These are phyloP conservation scores for Paradendryphiella salina DNA, from an alignment of 2,329 filamentous ascomycete species.

Conservation along the genomic window DNA sequence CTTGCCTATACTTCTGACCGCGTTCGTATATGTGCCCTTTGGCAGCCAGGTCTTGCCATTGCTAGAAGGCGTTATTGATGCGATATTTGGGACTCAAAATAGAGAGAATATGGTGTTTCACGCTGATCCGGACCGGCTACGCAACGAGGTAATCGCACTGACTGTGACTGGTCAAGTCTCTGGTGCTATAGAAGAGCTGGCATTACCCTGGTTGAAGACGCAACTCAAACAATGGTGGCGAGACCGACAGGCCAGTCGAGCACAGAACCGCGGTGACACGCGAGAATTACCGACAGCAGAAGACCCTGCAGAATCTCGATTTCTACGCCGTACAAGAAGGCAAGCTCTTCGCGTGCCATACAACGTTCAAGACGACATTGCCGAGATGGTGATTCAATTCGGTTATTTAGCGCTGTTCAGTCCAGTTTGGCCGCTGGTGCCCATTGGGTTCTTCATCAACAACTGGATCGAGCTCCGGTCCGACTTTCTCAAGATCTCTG, in stretches of 20 bases:
- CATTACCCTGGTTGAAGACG: conserved; percentile 37
- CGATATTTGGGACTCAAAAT: conserved; percentile 13
- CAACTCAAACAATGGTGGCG: conserved; percentile 37
- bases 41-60: conserved; percentile 30
- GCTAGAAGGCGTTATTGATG: conserved; percentile 27
- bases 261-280: neutral
- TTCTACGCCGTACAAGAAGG: conserved; percentile 35
- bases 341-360: conserved; percentile 36
- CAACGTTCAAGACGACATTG: conserved; percentile 43
- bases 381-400: conserved; percentile 45
- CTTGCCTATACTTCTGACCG: conserved; percentile 41
- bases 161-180: conserved; percentile 42
- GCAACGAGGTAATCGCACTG: conserved; percentile 42
- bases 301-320: conserved; percentile 35
- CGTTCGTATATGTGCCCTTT: conserved; percentile 41
- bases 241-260: conserved; percentile 24
- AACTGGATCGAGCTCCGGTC: conserved; percentile 45
- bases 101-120: conserved; percentile 23
- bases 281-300: conserved; percentile 18
- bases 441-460: conserved; percentile 44
- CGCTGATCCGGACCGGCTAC: conserved; percentile 35
- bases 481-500: conserved; percentile 42
- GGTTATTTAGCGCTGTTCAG: conserved; percentile 43
- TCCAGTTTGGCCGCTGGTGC: conserved; percentile 42
- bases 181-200: conserved; percentile 35